Evolutionary conservation across 441 rosid species (phyloP), one percentile per base, ranked within the genome.

Genomic region (Adansonia madagascariensis): DNA sequence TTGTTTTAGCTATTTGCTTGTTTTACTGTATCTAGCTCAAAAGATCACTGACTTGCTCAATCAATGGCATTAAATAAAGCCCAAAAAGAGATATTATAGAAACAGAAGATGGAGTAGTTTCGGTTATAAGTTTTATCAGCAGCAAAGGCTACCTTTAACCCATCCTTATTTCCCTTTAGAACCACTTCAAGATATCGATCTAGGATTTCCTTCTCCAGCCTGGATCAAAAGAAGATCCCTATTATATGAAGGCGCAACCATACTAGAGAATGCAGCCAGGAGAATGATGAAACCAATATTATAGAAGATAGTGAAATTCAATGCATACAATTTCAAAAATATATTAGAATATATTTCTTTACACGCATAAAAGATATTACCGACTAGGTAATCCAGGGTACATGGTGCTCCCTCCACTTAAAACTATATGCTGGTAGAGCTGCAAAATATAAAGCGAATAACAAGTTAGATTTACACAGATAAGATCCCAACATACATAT

Each of bases 331-430:
- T 62, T 52, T 59, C 71, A 52, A 17, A 46, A 44, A 14, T 1
- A 74, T 47, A 14, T 24, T 22, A 44, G 31, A 60, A 15, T n/a
- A 44, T 22, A 43, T 41, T 41, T n/a, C 49, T 6, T 7, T 31
- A 8, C 4, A 56, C 15, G 57, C 55, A 43, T 47, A 44, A 62
- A 47, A 64, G 2, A 55, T 46, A 78, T 79, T 90, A 95, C 99
- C 99, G 95, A 84, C 99, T 95, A 85, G 98, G 99, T 71, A 95
- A 86, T 75, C 99, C 99, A 39, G 98, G 99, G 75, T 94, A 92
- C 99, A 95, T 95, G 76, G 99, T 95, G 90, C 99, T 95, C 83
- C 98, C 99, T 79, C 99, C 99, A 77, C 99, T 92, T 85, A 95
- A 85, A 49, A 95, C 99, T 77, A 95, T 95, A 81, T 94, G 99